These are phyloP conservation scores for Fusarium oligoseptatum DNA, from an alignment of 2,329 filamentous ascomycete genomes.

Conservation along the genomic window DNA sequence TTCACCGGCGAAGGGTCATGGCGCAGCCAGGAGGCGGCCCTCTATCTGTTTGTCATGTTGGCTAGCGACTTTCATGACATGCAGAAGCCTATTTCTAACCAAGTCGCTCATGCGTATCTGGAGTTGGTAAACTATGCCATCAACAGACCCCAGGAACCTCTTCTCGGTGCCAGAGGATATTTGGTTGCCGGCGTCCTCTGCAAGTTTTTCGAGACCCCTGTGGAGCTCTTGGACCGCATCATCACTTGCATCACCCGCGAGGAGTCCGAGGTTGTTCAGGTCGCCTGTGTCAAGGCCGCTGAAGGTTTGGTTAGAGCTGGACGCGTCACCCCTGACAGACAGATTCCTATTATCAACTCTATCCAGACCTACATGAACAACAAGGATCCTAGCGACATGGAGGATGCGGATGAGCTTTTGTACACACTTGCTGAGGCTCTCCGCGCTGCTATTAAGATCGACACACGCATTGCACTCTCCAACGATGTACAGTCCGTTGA, in stretches of 20 bases:
- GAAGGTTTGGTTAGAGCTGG: constrained; percentile 74
- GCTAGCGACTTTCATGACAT: constrained; percentile 86
- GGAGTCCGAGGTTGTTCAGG: constrained; percentile 88
- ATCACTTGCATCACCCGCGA: constrained; percentile 82
- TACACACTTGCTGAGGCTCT: constrained; percentile 91
- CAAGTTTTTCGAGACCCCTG: constrained; percentile 74
- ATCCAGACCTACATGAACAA: constrained; percentile 80
- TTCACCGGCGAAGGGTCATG: constrained; percentile 72
- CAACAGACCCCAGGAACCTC: constrained; percentile 75
- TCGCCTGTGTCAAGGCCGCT: constrained; percentile 88
- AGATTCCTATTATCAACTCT: constrained; percentile 71
- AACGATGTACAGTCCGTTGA: constrained; percentile 81
- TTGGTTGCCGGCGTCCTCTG: constrained; percentile 86
- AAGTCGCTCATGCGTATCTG: constrained; percentile 80
- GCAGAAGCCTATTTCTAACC: constrained; percentile 76
- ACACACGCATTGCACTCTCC: constrained; percentile 80
- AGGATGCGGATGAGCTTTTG: constrained; percentile 91
- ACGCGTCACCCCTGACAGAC: constrained; percentile 66
- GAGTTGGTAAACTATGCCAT: constrained; percentile 85
- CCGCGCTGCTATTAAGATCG: constrained; percentile 83
- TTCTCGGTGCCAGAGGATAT: constrained; percentile 88
- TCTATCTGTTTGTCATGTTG: constrained; percentile 88
- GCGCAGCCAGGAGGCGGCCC: constrained; percentile 80
- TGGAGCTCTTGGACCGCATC: constrained; percentile 76
- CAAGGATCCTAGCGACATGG: constrained; percentile 85